Evolutionary conservation across 176 grass and related monocot genomes (phyloP).

Genomic region (Oryza longistaminata): DNA sequence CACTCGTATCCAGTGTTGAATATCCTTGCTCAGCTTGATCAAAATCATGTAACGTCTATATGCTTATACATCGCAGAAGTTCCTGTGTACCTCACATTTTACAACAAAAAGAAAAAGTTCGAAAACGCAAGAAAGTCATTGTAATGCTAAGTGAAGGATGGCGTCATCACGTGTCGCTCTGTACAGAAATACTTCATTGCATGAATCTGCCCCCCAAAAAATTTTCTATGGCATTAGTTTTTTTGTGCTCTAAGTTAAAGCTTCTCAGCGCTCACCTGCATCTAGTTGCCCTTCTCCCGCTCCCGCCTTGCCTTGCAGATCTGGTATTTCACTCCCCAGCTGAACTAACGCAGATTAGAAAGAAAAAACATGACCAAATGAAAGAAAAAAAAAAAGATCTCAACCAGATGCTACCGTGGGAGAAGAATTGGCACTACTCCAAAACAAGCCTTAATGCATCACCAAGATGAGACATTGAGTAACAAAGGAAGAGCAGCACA

Average conservation of each 20-base stretch:
- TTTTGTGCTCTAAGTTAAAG: conserved; percentile 8
- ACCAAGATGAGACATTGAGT: not conserved
- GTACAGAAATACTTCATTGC: not conserved
- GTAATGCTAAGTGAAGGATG: not conserved
- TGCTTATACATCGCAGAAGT: conserved; percentile 16
- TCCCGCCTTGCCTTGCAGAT: not conserved
- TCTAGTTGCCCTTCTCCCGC: not conserved
- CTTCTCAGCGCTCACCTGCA: not conserved
- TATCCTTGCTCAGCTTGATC: too few relatives aligned
- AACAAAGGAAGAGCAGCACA: not conserved
- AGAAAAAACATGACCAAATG: not conserved
- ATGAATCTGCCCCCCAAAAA: conserved; percentile 13
- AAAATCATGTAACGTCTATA: not conserved
- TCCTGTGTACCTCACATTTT: not conserved
- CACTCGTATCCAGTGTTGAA: not conserved
- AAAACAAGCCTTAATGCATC: not conserved
- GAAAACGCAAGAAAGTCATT: not conserved
- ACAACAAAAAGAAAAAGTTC: not conserved
- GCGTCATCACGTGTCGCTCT: not conserved
- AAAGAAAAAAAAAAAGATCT: not conserved
- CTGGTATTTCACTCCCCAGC: not conserved
- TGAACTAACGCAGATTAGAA: not conserved
- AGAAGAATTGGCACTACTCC: not conserved
- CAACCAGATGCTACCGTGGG: not conserved
- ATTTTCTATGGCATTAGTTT: not conserved